These are phyloP conservation scores for Teratosphaeria zuluensis DNA, from an alignment of 2,329 filamentous ascomycete genomes.

Conservation along the genomic window DNA sequence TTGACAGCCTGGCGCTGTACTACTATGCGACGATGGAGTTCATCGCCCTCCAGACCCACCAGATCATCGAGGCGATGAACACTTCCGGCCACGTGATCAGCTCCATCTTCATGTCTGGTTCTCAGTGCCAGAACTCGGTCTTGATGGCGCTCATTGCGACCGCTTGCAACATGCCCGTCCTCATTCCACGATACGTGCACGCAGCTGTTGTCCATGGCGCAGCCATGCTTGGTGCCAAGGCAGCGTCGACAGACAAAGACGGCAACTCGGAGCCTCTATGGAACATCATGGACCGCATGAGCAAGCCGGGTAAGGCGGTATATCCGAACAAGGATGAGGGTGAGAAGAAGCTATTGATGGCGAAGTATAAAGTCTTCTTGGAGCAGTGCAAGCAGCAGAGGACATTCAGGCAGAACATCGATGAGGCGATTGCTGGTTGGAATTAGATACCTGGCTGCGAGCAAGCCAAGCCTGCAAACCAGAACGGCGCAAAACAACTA, in stretches of 20 bases:
- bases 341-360: slow-evolving; percentile 70
- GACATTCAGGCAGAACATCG: slow-evolving; percentile 67
- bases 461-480: not conserved
- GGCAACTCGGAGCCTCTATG: slow-evolving; percentile 80
- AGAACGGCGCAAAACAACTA: not conserved
- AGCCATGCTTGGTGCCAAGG: slow-evolving; percentile 95
- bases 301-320: slow-evolving; percentile 80
- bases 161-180: slow-evolving; percentile 80
- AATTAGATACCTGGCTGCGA: not conserved
- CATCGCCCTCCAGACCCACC: slow-evolving; percentile 90
- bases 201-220: slow-evolving; percentile 96
- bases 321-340: slow-evolving; percentile 60
- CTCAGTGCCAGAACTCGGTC: slow-evolving; percentile 90
- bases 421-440: slow-evolving; percentile 42
- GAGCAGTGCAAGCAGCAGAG: slow-evolving; percentile 84
- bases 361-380: slow-evolving; percentile 93
- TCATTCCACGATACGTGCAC: slow-evolving; percentile 88
- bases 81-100: slow-evolving; percentile 73
- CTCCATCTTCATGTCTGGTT: slow-evolving; percentile 97
- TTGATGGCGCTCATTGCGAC: slow-evolving; percentile 88
- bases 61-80: slow-evolving; percentile 95
- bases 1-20: slow-evolving; percentile 78
- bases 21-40: slow-evolving; percentile 98
- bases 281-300: slow-evolving; percentile 97
- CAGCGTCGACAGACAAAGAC: slow-evolving; percentile 69